These are phyloP conservation scores for Yamadazyma blattariae DNA, from an alignment of 1,139 yeast genomes.

Conservation along the genomic window DNA sequence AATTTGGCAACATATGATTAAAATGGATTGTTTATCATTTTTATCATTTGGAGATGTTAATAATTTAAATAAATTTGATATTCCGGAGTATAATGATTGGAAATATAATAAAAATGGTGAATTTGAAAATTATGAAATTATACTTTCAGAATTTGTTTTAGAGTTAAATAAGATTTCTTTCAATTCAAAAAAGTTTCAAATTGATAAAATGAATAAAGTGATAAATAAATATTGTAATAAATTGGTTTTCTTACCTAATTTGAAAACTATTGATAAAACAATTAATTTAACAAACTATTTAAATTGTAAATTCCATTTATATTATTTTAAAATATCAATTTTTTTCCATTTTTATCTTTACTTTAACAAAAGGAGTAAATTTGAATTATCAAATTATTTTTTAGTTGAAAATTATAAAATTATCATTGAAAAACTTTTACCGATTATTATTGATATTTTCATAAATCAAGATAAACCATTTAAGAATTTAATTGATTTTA, in stretches of 20 bases:
- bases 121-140: too few species aligned
- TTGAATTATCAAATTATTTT: background rate
- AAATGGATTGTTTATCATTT: background rate
- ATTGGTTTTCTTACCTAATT: background rate
- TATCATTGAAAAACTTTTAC: background rate
- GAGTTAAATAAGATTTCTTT: background rate
- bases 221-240: background rate
- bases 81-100: background rate
- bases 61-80: background rate
- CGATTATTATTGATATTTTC: background rate
- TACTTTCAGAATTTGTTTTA: background rate
- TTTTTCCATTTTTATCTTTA: background rate
- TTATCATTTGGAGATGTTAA: conserved; percentile 1
- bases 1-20: conserved; percentile 1
- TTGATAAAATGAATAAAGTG: background rate
- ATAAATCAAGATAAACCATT: background rate
- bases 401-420: background rate
- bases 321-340: conserved; percentile 1
- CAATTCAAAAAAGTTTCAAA: background rate
- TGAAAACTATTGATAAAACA: background rate
- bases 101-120: too few species aligned
- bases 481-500: background rate
- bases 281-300: background rate
- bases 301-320: background rate
- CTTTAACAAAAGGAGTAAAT: background rate